Conservation (phyloP, 2,329 filamentous ascomycete species). For the Aspergillus pseudoterreus region DNA sequence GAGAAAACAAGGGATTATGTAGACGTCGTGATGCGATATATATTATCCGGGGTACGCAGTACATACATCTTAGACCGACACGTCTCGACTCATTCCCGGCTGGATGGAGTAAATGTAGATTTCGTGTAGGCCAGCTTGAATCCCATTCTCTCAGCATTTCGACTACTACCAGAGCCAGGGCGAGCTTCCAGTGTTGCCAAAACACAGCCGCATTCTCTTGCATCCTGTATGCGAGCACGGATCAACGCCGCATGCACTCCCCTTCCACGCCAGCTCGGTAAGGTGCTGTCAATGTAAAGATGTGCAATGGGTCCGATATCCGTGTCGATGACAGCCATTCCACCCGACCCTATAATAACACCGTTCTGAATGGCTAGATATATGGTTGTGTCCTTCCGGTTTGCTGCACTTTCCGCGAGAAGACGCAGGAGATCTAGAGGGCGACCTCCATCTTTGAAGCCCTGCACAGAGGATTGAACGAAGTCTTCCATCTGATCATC, state of each 20-base stretch:
- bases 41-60: too few species aligned
- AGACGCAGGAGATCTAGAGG: constrained; percentile 6
- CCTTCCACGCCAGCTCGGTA: constrained; percentile 10
- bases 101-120: constrained; percentile 7
- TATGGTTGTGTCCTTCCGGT: constrained; percentile 13
- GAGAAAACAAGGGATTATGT: too few species aligned
- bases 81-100: background rate
- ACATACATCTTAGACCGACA: too few species aligned
- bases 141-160: constrained; percentile 16
- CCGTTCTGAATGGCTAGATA: constrained; percentile 12
- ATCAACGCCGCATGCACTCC: constrained; percentile 16
- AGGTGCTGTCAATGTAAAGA: constrained; percentile 18
- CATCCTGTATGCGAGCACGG: constrained; percentile 11
- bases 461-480: constrained; percentile 13
- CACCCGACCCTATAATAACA: constrained; percentile 10
- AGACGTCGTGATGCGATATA: too few species aligned
- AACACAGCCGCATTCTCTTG: constrained; percentile 10
- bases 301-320: constrained; percentile 13
- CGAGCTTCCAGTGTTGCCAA: constrained; percentile 11
- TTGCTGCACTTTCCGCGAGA: constrained; percentile 10
- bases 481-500: constrained; percentile 5
- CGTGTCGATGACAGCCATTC: constrained; percentile 14
- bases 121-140: constrained; percentile 17
- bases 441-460: constrained; percentile 13
- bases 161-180: constrained; percentile 11